Conservation (phyloP, 1,284 basidiomycete genomes). For the Anthracocystis walkeri region DNA sequence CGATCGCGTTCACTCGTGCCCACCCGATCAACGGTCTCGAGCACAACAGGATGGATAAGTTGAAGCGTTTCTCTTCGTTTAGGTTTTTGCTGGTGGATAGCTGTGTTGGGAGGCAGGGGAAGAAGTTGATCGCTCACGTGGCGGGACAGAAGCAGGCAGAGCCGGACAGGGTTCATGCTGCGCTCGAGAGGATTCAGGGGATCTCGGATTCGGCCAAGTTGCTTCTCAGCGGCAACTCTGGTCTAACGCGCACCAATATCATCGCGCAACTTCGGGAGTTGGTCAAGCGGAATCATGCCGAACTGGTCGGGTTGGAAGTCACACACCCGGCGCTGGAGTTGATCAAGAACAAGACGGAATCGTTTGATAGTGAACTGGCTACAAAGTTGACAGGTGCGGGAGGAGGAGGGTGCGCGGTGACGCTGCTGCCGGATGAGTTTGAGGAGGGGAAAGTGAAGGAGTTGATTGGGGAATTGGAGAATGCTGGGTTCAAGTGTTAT, state of each 20-base stretch:
- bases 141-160: slow-evolving; percentile 79
- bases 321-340: slow-evolving; percentile 88
- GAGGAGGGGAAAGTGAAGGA: slow-evolving; percentile 35
- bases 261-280: slow-evolving; percentile 47
- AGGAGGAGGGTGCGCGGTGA: slow-evolving; percentile 98
- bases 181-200: slow-evolving; percentile 45
- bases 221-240: slow-evolving; percentile 42
- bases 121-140: slow-evolving; percentile 91
- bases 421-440: slow-evolving; percentile 86
- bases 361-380: slow-evolving; percentile 76
- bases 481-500: slow-evolving; percentile 84
- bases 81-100: slow-evolving; percentile 93
- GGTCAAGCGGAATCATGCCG: slow-evolving; percentile 87
- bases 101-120: slow-evolving; percentile 90
- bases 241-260: slow-evolving; percentile 28
- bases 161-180: slow-evolving; percentile 65
- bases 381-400: slow-evolving; percentile 99
- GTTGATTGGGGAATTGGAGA: slow-evolving; percentile 46
- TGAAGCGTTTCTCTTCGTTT: slow-evolving; percentile 77
- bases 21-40: slow-evolving; percentile 76
- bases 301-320: slow-evolving; percentile 89
- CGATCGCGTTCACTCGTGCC: slow-evolving; percentile 86
- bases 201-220: slow-evolving; percentile 58
- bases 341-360: slow-evolving; percentile 80
- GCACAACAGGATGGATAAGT: slow-evolving; percentile 80